phyloP scores from a whole-genome alignment of 345 rosid genomes.

The Lagerstroemia speciosa region DNA sequence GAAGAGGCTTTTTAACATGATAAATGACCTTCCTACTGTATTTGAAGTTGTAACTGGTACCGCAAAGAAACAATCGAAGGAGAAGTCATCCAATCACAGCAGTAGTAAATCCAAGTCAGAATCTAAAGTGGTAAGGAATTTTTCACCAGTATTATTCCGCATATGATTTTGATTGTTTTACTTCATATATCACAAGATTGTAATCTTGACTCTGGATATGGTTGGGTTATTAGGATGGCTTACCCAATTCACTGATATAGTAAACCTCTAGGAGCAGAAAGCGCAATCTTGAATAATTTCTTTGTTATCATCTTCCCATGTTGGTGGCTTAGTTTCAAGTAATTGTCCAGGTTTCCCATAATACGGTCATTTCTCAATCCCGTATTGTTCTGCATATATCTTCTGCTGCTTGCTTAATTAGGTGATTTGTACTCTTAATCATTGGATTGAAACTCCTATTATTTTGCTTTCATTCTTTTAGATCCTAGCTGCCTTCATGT shows the following conservation, averaged over 20 bases:
- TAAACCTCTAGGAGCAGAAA: neutral
- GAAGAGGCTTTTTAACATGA: slow-evolving; percentile 57
- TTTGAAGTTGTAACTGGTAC: slow-evolving; percentile 56
- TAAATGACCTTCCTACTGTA: slow-evolving; percentile 57
- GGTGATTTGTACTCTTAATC: neutral
- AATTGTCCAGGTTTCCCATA: neutral
- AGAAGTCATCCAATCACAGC: slow-evolving; percentile 47
- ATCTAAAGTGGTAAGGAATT: slow-evolving; percentile 22
- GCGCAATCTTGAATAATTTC: neutral
- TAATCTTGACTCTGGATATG: neutral
- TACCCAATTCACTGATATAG: neutral
- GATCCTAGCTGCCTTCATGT: slow-evolving; percentile 11
- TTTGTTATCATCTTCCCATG: neutral
- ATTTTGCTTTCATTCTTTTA: neutral
- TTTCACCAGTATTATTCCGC: neutral
- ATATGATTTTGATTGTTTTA: neutral
- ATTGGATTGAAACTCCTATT: neutral
- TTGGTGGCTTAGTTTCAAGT: neutral
- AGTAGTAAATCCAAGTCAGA: slow-evolving; percentile 47
- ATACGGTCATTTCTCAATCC: neutral
- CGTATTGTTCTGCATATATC: neutral
- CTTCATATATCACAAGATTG: neutral
- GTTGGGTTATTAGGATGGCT: neutral
- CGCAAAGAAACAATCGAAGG: slow-evolving; percentile 40
- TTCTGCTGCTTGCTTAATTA: neutral